Base-by-base conservation (phyloP, 371 early-diverging fungal genomes). In the Apophysomyces elegans region DNA sequence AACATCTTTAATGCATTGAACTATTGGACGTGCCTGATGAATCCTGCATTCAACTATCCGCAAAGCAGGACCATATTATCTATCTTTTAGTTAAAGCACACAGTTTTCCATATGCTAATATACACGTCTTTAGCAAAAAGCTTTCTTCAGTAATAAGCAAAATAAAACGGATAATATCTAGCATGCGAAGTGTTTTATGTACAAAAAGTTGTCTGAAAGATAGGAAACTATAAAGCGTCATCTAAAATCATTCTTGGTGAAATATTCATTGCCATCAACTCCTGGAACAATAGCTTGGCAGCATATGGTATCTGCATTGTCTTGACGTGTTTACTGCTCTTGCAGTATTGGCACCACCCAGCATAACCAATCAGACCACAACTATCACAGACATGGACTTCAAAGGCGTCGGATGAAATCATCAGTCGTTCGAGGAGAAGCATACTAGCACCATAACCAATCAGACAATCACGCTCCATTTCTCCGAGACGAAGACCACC, bases 401-500 rank as follows among this genome's bases (percentile, higher is more conserved):
- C 95, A 81, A 96, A 99, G 7, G 86, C 91, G 81, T 99, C 99
- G 5, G 95, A 95, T 35, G 96, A 96, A 56, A 92, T 85, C 93
- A 99, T 92, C 47, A 99, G 84, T 63, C 99, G 90, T 76, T 99
- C 99, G 46, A 96, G 86, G 36, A 99, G 76, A 26, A 99, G 82
- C 78, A 91, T 89, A 59, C 94, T 90, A 13, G 99, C 96, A 63
- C 99, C 99, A 84, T 99, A 97, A 68, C 97, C 99, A 76, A 99
- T 97, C 71, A 99, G 77, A 86, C 95, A 98, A 88, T 99, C 99
- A 71, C 99, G 89, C 79, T 99, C 99, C 99, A 99, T 99, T 80
- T 99, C 99, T 73, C 99, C 99, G 3, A 99, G 77, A 82, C 99
- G 92, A 64, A 99, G 86, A 69, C 99, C 99, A 78, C 99, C 99